Conservation (phyloP, 2,329 filamentous ascomycete species). For the Alternaria conjuncta region DNA sequence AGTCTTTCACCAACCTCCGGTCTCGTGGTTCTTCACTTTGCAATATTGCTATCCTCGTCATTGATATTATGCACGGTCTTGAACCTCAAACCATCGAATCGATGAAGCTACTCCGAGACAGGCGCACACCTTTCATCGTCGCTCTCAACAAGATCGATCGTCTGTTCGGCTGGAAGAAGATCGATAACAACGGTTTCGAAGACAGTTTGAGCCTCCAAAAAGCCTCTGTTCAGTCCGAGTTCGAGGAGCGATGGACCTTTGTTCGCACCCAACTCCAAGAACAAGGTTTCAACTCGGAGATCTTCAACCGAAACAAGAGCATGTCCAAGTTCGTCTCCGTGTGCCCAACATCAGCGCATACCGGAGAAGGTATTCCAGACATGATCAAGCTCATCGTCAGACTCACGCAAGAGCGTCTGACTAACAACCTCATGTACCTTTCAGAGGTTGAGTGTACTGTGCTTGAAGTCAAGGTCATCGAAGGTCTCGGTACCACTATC, state of each 20-base stretch:
- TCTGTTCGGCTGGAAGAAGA: slow-evolving; percentile 98
- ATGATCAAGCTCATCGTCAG: slow-evolving; percentile 95
- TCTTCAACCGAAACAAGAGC: slow-evolving; percentile 97
- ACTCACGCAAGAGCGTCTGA: slow-evolving; percentile 97
- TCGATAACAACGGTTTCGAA: slow-evolving; percentile 97
- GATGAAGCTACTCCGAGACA: slow-evolving; percentile 89
- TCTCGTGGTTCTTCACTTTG: slow-evolving; percentile 97
- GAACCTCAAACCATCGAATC: slow-evolving; percentile 98
- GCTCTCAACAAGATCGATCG: slow-evolving; percentile 99
- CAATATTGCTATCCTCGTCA: slow-evolving; percentile 98
- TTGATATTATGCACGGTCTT: slow-evolving; percentile 99
- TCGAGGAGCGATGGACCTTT: slow-evolving; percentile 84
- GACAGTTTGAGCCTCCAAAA: slow-evolving; percentile 89
- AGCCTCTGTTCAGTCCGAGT: slow-evolving; percentile 93
- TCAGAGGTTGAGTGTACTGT: slow-evolving; percentile 98
- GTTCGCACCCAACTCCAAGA: slow-evolving; percentile 95
- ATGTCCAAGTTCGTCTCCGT: slow-evolving; percentile 95
- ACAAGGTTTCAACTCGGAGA: slow-evolving; percentile 96
- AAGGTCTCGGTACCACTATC: slow-evolving; percentile 98
- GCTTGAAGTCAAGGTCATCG: slow-evolving; percentile 98
- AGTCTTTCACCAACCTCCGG: slow-evolving; percentile 98
- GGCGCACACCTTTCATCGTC: slow-evolving; percentile 97
- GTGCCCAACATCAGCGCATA: slow-evolving; percentile 95
- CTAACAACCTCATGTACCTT: slow-evolving; percentile 95
- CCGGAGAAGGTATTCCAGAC: slow-evolving; percentile 98